Base-by-base conservation (phyloP, 208 protist genomes). In the Acanthamoeba culbertsoni region DNA sequence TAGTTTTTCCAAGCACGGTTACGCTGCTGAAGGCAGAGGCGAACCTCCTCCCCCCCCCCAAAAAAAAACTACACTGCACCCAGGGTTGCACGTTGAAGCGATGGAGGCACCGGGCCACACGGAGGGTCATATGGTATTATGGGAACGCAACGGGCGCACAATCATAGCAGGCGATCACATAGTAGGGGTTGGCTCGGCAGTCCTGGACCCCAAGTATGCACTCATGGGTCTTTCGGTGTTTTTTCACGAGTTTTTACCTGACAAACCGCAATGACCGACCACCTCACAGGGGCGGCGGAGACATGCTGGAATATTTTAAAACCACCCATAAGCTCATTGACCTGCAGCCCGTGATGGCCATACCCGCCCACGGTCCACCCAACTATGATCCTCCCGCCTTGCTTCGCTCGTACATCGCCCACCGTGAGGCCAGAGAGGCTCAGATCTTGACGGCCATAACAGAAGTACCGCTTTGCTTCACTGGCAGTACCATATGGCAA, bases 81-180 rank as follows among this genome's bases (percentile, higher is more conserved):
- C 45, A 59, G 79, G 79, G 5, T 16, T 89, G 48, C 51, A 68
- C 20, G 20, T 89, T 0, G 79, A 89, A 26, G 53, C 43, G 1
- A 2, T 89, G 2, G 51, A 89, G 53, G 79, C 79, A 1, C 0
- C 28, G 12, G 79, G 79, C 31, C 79, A 89, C 35, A 89, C 79
- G 18, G 79, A 89, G 10, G 79, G 79, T 0, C 79, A 89, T 51
- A 68, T 89, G 79, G 79, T 37, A 6, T 51, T 89, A 31, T 89
- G 79, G 79, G 79, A 89, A 51, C 45, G 51, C 43, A 89, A 65
- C 33, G 79, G 23, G n/a, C 48, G 79, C 3, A 37, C 45, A 1
- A 43, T 89, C 48, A 37, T 89, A n/a, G 79, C 79, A 26, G 79
- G 79, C 45, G 79, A 89, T 23, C 79, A 89, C 53, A 63, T 89